These are phyloP conservation scores for Haplosporangium gracile DNA, from an alignment of 192 early-diverging fungal genomes.

Conservation along the genomic window DNA sequence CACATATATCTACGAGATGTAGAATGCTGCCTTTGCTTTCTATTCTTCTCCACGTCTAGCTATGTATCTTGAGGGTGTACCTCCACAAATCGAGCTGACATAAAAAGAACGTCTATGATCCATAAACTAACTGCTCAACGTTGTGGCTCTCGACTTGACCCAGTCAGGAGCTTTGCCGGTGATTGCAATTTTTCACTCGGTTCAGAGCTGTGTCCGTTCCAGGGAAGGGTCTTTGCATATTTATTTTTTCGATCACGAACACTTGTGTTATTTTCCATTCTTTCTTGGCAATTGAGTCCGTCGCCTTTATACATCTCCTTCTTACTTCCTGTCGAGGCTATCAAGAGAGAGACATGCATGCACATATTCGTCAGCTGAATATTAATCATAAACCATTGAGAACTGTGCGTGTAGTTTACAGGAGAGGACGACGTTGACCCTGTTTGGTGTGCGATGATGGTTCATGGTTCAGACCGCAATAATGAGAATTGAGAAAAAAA, in stretches of 20 bases:
- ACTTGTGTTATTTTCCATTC: not conserved
- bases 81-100: not conserved
- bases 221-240: not conserved
- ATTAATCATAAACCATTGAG: not conserved
- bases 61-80: not conserved
- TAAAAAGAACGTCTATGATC: not conserved
- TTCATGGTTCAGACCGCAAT: conserved; percentile 3
- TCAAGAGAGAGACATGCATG: not conserved
- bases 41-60: not conserved
- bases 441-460: not conserved
- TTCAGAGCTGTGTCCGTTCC: not conserved
- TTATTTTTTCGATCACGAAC: not conserved
- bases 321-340: not conserved
- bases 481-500: not conserved
- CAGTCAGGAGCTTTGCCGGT: conserved; percentile 6
- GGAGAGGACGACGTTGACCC: not conserved
- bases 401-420: not conserved
- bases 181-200: not conserved
- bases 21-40: not conserved
- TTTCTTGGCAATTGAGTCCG: not conserved
- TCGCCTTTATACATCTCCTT: not conserved
- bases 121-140: not conserved
- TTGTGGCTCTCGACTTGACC: not conserved
- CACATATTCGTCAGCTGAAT: not conserved
- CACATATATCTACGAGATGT: not conserved